These are phyloP conservation scores for Crithidia sp. DNA, from an alignment of 208 protist species.

Conservation along the genomic window DNA sequence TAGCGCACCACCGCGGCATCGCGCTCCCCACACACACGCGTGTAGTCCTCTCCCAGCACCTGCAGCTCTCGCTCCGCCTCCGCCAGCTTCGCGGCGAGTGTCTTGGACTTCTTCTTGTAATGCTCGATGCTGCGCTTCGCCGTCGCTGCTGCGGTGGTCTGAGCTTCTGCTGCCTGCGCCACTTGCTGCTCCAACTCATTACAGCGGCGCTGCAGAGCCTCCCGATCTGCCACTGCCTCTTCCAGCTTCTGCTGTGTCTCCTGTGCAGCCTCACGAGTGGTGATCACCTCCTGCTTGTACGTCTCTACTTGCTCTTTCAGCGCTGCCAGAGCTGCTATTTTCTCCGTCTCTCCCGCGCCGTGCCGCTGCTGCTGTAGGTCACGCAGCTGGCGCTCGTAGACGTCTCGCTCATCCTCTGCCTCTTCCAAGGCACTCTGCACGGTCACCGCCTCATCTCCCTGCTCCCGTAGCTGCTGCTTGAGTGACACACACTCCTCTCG, in stretches of 20 bases:
- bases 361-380: constrained; percentile 13
- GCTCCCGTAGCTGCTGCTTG: constrained; percentile 12
- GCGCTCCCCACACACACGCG: constrained; percentile 16
- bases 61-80: constrained; percentile 27
- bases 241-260: not conserved
- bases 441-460: constrained; percentile 11
- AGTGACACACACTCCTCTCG: constrained; percentile 3
- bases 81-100: constrained; percentile 7
- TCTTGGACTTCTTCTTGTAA: constrained; percentile 16
- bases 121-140: constrained; percentile 12
- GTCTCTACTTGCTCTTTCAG: constrained; percentile 2
- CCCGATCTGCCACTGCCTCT: not conserved
- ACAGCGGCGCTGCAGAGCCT: not conserved
- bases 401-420: constrained; percentile 20
- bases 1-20: not conserved
- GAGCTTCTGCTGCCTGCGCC: not conserved
- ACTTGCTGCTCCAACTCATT: constrained; percentile 8
- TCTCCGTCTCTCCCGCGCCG: not conserved
- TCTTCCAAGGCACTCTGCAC: constrained; percentile 17
- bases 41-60: constrained; percentile 25
- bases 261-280: not conserved
- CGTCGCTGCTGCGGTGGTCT: constrained; percentile 10
- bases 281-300: not conserved
- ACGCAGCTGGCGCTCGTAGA: constrained; percentile 8
- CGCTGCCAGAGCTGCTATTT: not conserved